Conservation (phyloP, 225 moss, liverwort and hornwort species). For the Straminergon stramineum region DNA sequence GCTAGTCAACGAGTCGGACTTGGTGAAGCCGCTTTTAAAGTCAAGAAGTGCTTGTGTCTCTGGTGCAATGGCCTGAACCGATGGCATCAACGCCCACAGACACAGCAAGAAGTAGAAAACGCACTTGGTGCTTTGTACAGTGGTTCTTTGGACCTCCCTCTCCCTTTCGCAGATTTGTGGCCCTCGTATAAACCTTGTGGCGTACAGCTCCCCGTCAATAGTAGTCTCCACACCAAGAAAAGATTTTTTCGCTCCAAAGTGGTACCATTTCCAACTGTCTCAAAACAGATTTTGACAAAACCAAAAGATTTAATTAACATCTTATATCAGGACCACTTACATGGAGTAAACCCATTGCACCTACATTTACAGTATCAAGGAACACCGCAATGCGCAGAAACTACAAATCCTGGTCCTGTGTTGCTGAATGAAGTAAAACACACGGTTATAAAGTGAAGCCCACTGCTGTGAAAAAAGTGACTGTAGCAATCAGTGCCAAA, state of each 20-base stretch:
- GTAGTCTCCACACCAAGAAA: conserved; percentile 74
- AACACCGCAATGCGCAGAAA: background rate
- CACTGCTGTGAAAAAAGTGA: background rate
- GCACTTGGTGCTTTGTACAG: background rate
- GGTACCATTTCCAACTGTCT: conserved; percentile 54
- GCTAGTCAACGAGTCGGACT: conserved; percentile 7
- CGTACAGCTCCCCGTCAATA: conserved; percentile 77
- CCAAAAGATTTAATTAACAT: background rate
- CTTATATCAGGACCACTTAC: background rate
- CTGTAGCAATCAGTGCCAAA: background rate
- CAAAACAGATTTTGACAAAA: background rate
- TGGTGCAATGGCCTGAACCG: conserved; percentile 18
- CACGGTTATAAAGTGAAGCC: background rate
- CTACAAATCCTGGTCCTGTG: background rate
- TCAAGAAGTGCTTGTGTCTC: conserved; percentile 32
- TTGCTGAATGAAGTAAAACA: background rate
- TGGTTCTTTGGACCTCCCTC: conserved; percentile 59
- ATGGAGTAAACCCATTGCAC: background rate
- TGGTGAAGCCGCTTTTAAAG: conserved; percentile 32
- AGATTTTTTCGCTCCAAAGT: conserved; percentile 65
- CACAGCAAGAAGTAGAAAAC: conserved; percentile 7
- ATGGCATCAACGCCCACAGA: conserved; percentile 1
- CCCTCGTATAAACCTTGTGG: conserved; percentile 62
- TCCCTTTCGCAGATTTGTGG: conserved; percentile 71
- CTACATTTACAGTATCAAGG: background rate